These are phyloP conservation scores for Tuber magnatum DNA, from an alignment of 495 filamentous ascomycete species.

Conservation along the genomic window DNA sequence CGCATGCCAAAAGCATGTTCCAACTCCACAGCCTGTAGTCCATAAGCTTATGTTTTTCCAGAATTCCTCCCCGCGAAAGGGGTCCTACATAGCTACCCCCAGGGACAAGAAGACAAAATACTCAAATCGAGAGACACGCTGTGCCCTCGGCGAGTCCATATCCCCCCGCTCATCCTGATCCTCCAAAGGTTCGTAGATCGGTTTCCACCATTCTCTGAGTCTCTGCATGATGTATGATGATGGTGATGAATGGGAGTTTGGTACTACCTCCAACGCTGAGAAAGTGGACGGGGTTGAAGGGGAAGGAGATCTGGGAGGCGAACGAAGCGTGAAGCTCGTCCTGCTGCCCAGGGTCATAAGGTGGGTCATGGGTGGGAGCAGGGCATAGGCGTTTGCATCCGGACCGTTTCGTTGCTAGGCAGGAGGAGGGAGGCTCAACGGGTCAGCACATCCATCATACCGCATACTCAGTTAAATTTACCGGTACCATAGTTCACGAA, in stretches of 20 bases:
- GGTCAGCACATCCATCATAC: too few species aligned
- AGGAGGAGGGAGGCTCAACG: background rate
- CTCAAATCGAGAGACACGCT: constrained; percentile 60
- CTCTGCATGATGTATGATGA: constrained; percentile 23
- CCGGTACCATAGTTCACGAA: too few species aligned
- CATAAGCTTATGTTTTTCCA: constrained; percentile 20
- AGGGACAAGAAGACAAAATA: constrained; percentile 82
- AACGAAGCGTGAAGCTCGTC: background rate
- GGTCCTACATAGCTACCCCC: constrained; percentile 77
- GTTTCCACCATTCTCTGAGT: constrained; percentile 22
- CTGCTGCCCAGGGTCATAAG: background rate
- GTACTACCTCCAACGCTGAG: background rate
- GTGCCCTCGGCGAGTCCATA: constrained; percentile 2
- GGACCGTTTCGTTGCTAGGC: background rate
- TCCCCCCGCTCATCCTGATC: constrained; percentile 23
- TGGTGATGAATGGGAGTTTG: background rate
- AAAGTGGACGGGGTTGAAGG: background rate
- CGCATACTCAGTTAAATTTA: too few species aligned
- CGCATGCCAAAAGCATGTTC: constrained; percentile 98
- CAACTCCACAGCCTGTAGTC: constrained; percentile 46
- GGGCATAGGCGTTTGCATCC: background rate
- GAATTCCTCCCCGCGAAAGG: background rate
- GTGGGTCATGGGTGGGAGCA: background rate
- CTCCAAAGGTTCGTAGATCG: constrained; percentile 25
- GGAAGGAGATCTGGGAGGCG: background rate